phyloP scores from a whole-genome alignment of 495 filamentous ascomycete genomes.

The Aspergillus cavernicola region DNA sequence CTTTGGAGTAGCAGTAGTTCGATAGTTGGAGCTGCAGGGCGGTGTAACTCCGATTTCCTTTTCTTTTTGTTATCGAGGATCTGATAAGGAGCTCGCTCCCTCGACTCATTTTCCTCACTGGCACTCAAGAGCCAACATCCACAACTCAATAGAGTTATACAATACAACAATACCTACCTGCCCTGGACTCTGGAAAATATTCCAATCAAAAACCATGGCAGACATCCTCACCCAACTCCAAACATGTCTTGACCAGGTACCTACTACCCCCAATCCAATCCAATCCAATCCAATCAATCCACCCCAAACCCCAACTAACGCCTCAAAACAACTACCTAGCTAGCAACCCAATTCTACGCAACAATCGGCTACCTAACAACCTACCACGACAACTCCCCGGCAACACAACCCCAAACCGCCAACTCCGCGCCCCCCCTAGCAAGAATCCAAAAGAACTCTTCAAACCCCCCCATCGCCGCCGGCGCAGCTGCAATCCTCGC shows the following conservation, averaged over 20 bases:
- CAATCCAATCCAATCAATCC: too few species aligned
- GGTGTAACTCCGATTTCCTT: neutral
- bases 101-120: too few species aligned
- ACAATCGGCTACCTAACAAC: slow-evolving; percentile 76
- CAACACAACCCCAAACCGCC: slow-evolving; percentile 55
- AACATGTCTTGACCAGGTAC: slow-evolving; percentile 87
- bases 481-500: slow-evolving; percentile 21
- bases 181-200: too few species aligned
- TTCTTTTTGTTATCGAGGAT: neutral
- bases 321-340: slow-evolving; percentile 57
- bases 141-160: too few species aligned
- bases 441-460: slow-evolving; percentile 40
- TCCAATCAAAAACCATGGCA: too few species aligned
- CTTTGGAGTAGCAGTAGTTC: too few species aligned
- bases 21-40: too few species aligned
- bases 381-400: slow-evolving; percentile 71
- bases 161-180: too few species aligned
- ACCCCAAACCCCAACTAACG: too few species aligned
- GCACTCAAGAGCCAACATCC: too few species aligned
- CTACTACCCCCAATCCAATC: slow-evolving; percentile 3
- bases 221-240: slow-evolving; percentile 93
- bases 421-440: slow-evolving; percentile 46
- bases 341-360: slow-evolving; percentile 85
- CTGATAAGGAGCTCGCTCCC: too few species aligned
- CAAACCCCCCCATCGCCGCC: slow-evolving; percentile 41